These are phyloP conservation scores for Metschnikowia lunata DNA, from an alignment of 805 yeast species.

Conservation along the genomic window DNA sequence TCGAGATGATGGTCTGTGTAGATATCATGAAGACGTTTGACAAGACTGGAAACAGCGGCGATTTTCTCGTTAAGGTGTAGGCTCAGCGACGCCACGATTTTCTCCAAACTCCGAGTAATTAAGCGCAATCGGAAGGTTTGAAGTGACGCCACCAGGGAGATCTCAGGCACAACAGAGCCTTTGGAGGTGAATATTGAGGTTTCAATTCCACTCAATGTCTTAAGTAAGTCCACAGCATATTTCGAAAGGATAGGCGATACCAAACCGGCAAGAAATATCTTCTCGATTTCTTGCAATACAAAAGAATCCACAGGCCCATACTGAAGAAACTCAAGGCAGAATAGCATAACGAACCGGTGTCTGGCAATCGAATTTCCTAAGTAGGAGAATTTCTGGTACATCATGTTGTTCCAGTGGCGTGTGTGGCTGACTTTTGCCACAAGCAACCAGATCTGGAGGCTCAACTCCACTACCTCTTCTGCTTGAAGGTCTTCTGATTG, in stretches of 20 bases:
- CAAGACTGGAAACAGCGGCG: conserved; percentile 18
- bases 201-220: conserved; percentile 14
- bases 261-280: conserved; percentile 22
- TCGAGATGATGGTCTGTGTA: conserved; percentile 23
- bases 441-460: conserved; percentile 30
- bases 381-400: conserved; percentile 37
- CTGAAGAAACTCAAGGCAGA: conserved; percentile 24
- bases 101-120: conserved; percentile 18
- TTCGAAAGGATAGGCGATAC: conserved; percentile 23
- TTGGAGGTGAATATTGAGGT: conserved; percentile 18
- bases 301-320: conserved; percentile 17
- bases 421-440: conserved; percentile 14
- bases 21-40: conserved; percentile 24
- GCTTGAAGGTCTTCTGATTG: conserved; percentile 20
- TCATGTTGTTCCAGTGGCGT: conserved; percentile 33
- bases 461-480: conserved; percentile 22
- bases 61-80: conserved; percentile 11
- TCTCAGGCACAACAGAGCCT: conserved; percentile 17
- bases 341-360: conserved; percentile 26
- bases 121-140: conserved; percentile 19
- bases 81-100: conserved; percentile 11
- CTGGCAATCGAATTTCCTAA: conserved; percentile 37
- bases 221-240: conserved; percentile 24
- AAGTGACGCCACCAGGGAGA: conserved; percentile 17
- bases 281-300: conserved; percentile 13